Evolutionary conservation across 345 rosid species (phyloP).

Genomic region (Zanthoxylum bungeanum): DNA sequence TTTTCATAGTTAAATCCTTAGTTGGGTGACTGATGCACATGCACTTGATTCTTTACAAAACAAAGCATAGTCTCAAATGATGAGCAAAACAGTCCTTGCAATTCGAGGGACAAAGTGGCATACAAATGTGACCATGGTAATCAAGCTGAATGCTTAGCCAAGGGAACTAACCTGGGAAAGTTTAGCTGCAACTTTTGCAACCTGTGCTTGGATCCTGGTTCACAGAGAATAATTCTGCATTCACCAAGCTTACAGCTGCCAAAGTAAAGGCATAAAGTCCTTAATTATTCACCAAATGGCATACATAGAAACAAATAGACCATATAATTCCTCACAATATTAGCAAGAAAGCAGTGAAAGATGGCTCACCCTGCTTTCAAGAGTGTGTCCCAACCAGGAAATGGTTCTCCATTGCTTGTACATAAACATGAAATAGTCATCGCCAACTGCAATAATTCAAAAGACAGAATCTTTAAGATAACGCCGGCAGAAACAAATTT

Average conservation of each 20-base stretch:
- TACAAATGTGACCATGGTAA: not conserved
- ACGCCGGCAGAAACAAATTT: not conserved
- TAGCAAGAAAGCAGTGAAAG: not conserved
- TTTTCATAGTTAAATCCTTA: not conserved
- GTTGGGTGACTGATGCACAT: not conserved
- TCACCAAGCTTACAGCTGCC: conserved; percentile 89
- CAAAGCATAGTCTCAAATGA: not conserved
- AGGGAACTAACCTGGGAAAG: conserved; percentile 66
- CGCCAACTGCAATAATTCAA: conserved; percentile 51
- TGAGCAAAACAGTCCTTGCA: not conserved
- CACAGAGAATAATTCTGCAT: conserved; percentile 80
- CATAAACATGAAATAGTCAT: conserved; percentile 62
- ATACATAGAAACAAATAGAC: not conserved
- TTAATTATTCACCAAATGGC: not conserved
- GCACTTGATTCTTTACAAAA: not conserved
- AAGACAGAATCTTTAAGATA: conserved; percentile 2
- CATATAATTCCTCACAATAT: not conserved
- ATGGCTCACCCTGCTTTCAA: conserved; percentile 62
- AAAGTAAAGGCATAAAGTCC: not conserved
- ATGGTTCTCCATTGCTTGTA: conserved; percentile 69
- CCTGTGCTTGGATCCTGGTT: conserved; percentile 76
- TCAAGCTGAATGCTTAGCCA: not conserved
- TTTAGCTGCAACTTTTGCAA: conserved; percentile 94
- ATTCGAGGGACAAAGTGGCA: not conserved
- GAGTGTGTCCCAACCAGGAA: conserved; percentile 94